Evolutionary conservation across 2,329 filamentous ascomycete genomes (phyloP).

Genomic region (Fusarium sp.): DNA sequence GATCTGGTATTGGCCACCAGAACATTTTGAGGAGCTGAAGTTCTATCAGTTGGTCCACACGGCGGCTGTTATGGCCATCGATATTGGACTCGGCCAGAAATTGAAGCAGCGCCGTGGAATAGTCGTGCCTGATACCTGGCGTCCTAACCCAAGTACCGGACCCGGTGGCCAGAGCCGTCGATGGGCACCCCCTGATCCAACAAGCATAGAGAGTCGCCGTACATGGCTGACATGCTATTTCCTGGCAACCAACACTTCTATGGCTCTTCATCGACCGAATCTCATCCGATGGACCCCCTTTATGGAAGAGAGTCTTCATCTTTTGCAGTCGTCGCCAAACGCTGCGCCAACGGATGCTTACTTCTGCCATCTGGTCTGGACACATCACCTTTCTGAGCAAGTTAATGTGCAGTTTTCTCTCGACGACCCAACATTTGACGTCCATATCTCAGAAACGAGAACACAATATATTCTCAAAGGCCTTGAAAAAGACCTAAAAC

Average conservation of each 20-base stretch:
- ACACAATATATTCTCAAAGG: slow-evolving; percentile 71
- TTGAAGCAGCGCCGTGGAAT: slow-evolving; percentile 32
- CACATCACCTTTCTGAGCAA: slow-evolving; percentile 73
- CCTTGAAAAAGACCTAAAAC: slow-evolving; percentile 72
- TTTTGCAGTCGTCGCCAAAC: slow-evolving; percentile 63
- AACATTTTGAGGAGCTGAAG: slow-evolving; percentile 85
- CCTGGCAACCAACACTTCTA: slow-evolving; percentile 66
- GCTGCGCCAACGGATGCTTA: slow-evolving; percentile 66
- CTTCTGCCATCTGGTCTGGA: slow-evolving; percentile 68
- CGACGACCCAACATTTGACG: slow-evolving; percentile 67
- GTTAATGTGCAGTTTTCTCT: slow-evolving; percentile 72
- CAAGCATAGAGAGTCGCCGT: slow-evolving; percentile 64
- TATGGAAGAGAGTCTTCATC: slow-evolving; percentile 67
- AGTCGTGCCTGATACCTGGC: slow-evolving; percentile 47
- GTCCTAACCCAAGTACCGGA: slow-evolving; percentile 1
- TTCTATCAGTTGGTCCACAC: slow-evolving; percentile 90
- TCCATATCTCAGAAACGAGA: slow-evolving; percentile 69
- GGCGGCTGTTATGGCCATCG: slow-evolving; percentile 82
- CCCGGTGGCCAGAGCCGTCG: slow-evolving; percentile 39
- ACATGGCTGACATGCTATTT: slow-evolving; percentile 70
- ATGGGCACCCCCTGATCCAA: slow-evolving; percentile 60
- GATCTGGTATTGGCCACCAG: slow-evolving; percentile 88
- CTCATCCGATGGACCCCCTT: slow-evolving; percentile 69
- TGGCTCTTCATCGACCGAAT: slow-evolving; percentile 69
- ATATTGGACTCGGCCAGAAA: slow-evolving; percentile 76